These are phyloP conservation scores for Phlyctochytrium bullatum DNA, from an alignment of 192 early-diverging fungal species.

Conservation along the genomic window DNA sequence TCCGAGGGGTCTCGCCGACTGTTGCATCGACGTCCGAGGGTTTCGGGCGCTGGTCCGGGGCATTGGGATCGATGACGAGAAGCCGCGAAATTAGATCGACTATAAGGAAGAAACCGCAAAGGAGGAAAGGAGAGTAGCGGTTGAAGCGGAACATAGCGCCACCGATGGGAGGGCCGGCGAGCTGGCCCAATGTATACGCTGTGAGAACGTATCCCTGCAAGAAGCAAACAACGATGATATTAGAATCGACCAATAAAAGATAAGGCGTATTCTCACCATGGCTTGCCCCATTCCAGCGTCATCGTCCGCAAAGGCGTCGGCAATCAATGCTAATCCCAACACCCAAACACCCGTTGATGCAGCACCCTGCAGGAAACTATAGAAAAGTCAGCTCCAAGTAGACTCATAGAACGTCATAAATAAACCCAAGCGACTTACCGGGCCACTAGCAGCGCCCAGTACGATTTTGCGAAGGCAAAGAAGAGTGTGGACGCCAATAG, in stretches of 20 bases:
- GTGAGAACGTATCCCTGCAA: constrained; percentile 20
- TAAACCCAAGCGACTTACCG: no score
- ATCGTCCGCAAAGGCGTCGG: constrained; percentile 18
- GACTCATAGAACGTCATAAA: no score
- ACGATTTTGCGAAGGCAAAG: constrained; percentile 20
- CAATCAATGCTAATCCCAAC: constrained; percentile 33
- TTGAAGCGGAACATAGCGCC: constrained; percentile 28
- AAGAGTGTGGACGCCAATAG: constrained; percentile 20
- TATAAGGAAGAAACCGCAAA: constrained; percentile 11
- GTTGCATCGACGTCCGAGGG: background rate
- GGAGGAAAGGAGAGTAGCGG: constrained; percentile 22
- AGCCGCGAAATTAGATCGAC: constrained; percentile 21
- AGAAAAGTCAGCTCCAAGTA: no score
- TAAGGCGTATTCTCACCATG: no score
- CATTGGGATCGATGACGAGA: constrained; percentile 12
- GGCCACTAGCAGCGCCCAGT: constrained; percentile 21
- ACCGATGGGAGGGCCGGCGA: constrained; percentile 31
- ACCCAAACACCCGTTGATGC: constrained; percentile 28
- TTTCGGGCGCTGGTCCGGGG: background rate
- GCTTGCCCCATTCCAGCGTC: constrained; percentile 23
- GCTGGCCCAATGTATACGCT: constrained; percentile 24
- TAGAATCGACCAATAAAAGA: no score
- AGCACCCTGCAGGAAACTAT: constrained; percentile 31
- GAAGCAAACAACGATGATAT: no score
- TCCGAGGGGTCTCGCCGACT: background rate